Percentiles rank a stretch among this genome's conserved stretches.
Conservation (phyloP, 768 basidiomycete species). For the Suillus bovinus region DNA sequence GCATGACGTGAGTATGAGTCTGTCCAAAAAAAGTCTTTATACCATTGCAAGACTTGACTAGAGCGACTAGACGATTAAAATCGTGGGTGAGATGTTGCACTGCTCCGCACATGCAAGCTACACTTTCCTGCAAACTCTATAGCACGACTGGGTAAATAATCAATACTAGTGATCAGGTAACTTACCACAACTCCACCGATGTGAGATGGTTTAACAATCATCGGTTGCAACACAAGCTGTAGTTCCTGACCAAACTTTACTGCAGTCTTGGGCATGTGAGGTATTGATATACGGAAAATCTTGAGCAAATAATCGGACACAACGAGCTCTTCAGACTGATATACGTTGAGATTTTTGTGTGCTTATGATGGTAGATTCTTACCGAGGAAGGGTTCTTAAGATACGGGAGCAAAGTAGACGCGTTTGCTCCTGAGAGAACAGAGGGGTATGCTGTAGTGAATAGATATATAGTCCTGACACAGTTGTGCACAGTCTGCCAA, state of each 20-base stretch:
- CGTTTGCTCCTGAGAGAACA: slow-evolving; percentile 81
- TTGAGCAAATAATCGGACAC: slow-evolving; percentile 87
- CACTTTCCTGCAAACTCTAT: slow-evolving; percentile 86
- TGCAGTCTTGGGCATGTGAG: slow-evolving; percentile 87
- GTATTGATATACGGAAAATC: slow-evolving; percentile 83
- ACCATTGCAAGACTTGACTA: slow-evolving; percentile 89
- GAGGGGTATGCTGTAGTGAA: slow-evolving; percentile 82
- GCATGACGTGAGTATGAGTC: slow-evolving; percentile 15
- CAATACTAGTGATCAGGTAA: slow-evolving; percentile 1
- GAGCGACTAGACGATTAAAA: slow-evolving; percentile 70
- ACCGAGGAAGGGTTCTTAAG: slow-evolving; percentile 82
- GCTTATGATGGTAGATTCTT: slow-evolving; percentile 9
- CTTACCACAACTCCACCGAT: slow-evolving; percentile 66
- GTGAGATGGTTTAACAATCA: slow-evolving; percentile 85
- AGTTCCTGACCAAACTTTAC: slow-evolving; percentile 87
- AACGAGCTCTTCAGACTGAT: slow-evolving; percentile 76
- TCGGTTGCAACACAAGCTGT: slow-evolving; percentile 78
- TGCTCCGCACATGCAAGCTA: slow-evolving; percentile 89
- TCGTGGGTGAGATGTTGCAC: slow-evolving; percentile 88
- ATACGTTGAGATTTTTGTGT: not conserved
- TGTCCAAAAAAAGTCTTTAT: slow-evolving; percentile 19
- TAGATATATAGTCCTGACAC: slow-evolving; percentile 81
- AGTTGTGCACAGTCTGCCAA: slow-evolving; percentile 74
- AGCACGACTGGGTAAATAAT: slow-evolving; percentile 3
- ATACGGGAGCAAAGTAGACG: slow-evolving; percentile 86